Evolutionary conservation across 1,284 basidiomycete genomes (phyloP).

Genomic region (Xerocomus amazonicus): DNA sequence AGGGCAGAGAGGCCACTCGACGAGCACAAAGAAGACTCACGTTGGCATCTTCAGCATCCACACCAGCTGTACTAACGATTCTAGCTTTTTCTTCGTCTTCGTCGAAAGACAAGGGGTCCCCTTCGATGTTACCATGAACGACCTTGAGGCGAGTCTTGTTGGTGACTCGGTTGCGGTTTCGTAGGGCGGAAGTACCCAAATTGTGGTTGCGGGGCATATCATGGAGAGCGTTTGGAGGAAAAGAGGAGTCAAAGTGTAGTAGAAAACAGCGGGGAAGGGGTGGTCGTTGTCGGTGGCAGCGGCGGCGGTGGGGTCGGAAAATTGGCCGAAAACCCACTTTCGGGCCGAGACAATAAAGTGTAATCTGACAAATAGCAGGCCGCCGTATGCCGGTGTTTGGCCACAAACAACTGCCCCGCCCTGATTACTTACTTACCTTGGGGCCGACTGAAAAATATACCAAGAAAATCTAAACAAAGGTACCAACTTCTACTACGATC

Average conservation of each 20-base stretch:
- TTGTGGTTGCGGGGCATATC: conserved; percentile 78
- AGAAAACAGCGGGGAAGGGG: conserved; percentile 17
- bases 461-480: conserved; percentile 14
- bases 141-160: conserved; percentile 88
- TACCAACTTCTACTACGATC: conserved; percentile 11
- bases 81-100: conserved; percentile 79
- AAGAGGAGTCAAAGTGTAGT: conserved; percentile 15
- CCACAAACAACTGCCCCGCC: conserved; percentile 23
- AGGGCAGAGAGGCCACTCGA: conserved; percentile 36
- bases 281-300: conserved; percentile 36
- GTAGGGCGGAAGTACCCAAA: conserved; percentile 68
- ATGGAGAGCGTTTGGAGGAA: conserved; percentile 46
- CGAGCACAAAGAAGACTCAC: conserved; percentile 51
- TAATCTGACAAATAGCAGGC: conserved; percentile 30
- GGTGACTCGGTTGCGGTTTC: conserved; percentile 83
- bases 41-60: conserved; percentile 86
- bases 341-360: conserved; percentile 36
- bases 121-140: conserved; percentile 75
- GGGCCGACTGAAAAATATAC: conserved; percentile 1
- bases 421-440: conserved; percentile 29
- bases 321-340: conserved; percentile 39
- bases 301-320: conserved; percentile 38
- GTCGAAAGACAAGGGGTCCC: conserved; percentile 76
- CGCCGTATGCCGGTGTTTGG: conserved; percentile 34
- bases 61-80: conserved; percentile 61